Percentiles rank a stretch among this genome's conserved stretches.
These are phyloP conservation scores for Apodospora peruviana DNA, from an alignment of 495 filamentous ascomycete species.

Conservation along the genomic window DNA sequence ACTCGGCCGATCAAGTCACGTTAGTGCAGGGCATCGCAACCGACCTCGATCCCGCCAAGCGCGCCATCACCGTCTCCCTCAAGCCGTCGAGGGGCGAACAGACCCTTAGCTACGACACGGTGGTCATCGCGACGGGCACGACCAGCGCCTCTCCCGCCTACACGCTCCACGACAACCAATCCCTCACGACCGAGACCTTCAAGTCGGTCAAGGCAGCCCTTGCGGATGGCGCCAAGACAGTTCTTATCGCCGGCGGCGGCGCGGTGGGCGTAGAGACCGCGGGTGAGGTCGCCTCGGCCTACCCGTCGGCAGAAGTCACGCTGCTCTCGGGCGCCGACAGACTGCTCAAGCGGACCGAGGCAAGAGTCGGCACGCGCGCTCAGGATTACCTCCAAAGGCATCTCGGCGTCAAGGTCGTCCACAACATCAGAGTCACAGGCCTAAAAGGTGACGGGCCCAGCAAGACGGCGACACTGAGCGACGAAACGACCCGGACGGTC, in stretches of 20 bases:
- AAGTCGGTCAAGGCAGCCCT: background rate
- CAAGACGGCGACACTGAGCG: constrained; percentile 15
- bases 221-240: background rate
- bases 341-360: background rate
- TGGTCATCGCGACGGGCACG: constrained; percentile 7
- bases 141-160: background rate
- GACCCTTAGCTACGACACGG: background rate
- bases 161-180: background rate
- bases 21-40: background rate
- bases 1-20: background rate
- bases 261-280: constrained; percentile 4
- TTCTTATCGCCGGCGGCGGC: constrained; percentile 6
- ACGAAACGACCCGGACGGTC: constrained; percentile 17
- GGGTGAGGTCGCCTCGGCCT: background rate
- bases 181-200: background rate
- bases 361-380: background rate
- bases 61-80: background rate
- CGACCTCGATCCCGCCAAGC: background rate
- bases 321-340: background rate
- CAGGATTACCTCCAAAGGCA: background rate
- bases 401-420: background rate
- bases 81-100: background rate
- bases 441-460: background rate
- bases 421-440: background rate
- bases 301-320: background rate